A percentile compares a stretch with the other conserved stretches of the same genome.
These are phyloP conservation scores for Cladorrhinum sp. DNA, from an alignment of 2,329 filamentous ascomycete genomes.

Conservation along the genomic window DNA sequence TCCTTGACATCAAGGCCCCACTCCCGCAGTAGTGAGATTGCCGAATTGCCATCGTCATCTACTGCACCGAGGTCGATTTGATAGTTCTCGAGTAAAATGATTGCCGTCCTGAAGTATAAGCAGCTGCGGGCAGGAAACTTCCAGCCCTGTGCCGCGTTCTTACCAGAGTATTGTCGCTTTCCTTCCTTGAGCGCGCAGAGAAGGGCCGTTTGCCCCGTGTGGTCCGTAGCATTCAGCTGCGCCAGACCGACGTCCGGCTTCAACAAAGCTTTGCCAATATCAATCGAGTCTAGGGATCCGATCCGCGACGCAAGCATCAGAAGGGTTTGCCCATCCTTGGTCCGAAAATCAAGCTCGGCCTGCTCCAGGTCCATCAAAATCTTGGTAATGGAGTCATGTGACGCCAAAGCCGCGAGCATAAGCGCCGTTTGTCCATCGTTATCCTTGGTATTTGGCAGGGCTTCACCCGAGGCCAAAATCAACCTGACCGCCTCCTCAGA, in stretches of 20 bases:
- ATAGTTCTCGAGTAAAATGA: neutral
- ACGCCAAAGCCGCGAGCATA: neutral
- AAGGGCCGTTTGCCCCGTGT: neutral
- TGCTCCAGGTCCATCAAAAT: neutral
- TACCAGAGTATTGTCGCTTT: too few species aligned
- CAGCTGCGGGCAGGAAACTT: too few species aligned
- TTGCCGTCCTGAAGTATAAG: too few species aligned
- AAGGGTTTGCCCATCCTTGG: neutral
- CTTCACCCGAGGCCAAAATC: neutral
- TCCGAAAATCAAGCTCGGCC: neutral
- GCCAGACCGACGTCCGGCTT: neutral
- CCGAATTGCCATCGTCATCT: neutral
- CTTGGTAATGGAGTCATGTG: neutral
- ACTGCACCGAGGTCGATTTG: neutral
- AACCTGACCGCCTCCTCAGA: neutral
- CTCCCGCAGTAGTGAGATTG: neutral
- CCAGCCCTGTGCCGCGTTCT: too few species aligned
- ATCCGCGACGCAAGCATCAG: neutral
- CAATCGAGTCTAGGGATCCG: neutral
- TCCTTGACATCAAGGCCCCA: neutral
- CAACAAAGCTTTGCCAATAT: neutral
- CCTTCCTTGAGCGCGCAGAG: neutral
- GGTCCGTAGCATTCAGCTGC: neutral
- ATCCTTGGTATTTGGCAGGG: neutral
- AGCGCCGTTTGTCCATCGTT: neutral